These are phyloP conservation scores for Prillingera fragicola DNA, from an alignment of 1,284 basidiomycete species.

Conservation along the genomic window DNA sequence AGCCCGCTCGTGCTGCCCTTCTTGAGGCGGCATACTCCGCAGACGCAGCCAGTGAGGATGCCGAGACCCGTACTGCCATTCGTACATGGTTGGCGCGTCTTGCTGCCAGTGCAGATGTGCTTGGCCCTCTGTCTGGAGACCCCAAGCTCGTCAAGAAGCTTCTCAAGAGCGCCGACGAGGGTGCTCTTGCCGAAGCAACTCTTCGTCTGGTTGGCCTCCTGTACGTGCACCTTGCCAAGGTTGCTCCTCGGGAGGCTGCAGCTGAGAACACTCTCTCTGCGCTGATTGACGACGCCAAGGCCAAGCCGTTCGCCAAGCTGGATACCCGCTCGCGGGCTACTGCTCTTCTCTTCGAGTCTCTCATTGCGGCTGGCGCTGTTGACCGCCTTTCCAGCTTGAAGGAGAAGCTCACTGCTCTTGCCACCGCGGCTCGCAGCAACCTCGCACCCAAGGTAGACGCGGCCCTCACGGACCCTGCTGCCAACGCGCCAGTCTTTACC, in stretches of 20 bases:
- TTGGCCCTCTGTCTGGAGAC: constrained; percentile 15
- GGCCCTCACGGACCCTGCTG: background rate
- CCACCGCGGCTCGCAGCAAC: constrained; percentile 1
- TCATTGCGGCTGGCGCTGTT: background rate
- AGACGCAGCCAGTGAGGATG: constrained; percentile 1
- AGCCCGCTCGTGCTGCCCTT: constrained; percentile 11
- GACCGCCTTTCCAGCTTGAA: constrained; percentile 1
- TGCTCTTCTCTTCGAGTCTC: constrained; percentile 1
- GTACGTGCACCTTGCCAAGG: no score
- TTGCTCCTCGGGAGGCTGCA: background rate
- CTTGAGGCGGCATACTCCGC: constrained; percentile 15
- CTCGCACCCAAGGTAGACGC: background rate
- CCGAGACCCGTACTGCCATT: constrained; percentile 6
- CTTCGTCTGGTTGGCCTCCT: background rate
- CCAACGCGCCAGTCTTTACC: background rate
- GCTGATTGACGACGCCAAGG: constrained; percentile 2
- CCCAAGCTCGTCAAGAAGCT: constrained; percentile 9
- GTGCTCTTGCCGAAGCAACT: background rate
- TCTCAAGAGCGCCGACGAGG: constrained; percentile 4
- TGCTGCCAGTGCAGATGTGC: constrained; percentile 8
- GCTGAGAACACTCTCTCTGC: background rate
- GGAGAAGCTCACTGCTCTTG: constrained; percentile 5
- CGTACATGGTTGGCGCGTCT: constrained; percentile 19
- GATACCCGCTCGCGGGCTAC: constrained; percentile 7
- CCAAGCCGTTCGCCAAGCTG: constrained; percentile 3